Evolutionary conservation across 805 yeast species (phyloP), one percentile per base, ranked within the genome.

Genomic region (Clavispora carvajalis): DNA sequence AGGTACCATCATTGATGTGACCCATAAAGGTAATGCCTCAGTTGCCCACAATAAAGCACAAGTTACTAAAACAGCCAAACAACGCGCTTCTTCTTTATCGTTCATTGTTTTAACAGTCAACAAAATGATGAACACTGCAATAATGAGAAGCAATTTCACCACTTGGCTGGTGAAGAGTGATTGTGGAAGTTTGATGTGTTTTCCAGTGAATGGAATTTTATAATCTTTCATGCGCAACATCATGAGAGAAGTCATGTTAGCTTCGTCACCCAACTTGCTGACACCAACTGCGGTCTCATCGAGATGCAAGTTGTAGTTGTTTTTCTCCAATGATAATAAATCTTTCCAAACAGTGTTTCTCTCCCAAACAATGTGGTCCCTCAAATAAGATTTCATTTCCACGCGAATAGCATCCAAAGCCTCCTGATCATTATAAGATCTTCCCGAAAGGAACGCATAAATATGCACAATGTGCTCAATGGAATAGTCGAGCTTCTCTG

Each of bases 291-390:
- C 47, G n/a, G 40, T 35, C 16, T 45, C 46, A 15, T 53, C 55
- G 5, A 44, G 43, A 45, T 28, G 49, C 48, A 54, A 39, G 36
- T 46, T 51, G 33, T 51, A 44, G 30, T 51, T 34, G 9, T 43
- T 50, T 49, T 57, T 43, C 49, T 49, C 51, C 52, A 90, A 63
- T 17, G 93, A 91, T 58, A 91, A 83, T 83, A 91, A 82, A 61
- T 91, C 97, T 58, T 93, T 82, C 99, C 99, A 91, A 22, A 91
- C 97, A 0, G 97, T 91, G 59, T 89, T 89, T 60, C 99, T 76
- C 64, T 91, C 98, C 95, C 96, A 91, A 15, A 90, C 96, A 25
- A 91, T 85, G 60, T 91, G 95, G 54, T 91, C 99, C 48, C 97
- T 73, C 48, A 91, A 64, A 47, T 74, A 74, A 3, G 76, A 64